Evolutionary conservation across 345 rosid genomes (phyloP).

Genomic region (Cochlearia excelsa): DNA sequence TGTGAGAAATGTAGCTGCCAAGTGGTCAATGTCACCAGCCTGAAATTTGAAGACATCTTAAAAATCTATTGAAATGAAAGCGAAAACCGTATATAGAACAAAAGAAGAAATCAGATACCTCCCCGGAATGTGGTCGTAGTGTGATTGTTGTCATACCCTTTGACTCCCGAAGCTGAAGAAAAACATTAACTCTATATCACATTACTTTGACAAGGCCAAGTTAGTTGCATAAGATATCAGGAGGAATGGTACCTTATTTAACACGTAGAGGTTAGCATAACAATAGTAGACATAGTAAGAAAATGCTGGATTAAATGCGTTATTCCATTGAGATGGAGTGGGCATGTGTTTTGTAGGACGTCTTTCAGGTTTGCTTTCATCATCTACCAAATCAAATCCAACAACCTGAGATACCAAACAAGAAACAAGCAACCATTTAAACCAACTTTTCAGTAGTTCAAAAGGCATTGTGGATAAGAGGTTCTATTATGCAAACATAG

Average conservation of each 20-base stretch:
- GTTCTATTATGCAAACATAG: neutral
- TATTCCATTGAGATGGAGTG: constrained; percentile 98
- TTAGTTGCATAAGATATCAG: constrained; percentile 7
- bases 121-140: constrained; percentile 94
- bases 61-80: constrained; percentile 4
- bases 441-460: neutral
- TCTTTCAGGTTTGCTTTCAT: constrained; percentile 99
- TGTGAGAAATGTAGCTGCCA: constrained; percentile 96
- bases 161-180: constrained; percentile 86
- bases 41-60: constrained; percentile 38
- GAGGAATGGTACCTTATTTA: constrained; percentile 70
- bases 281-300: constrained; percentile 95
- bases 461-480: constrained; percentile 1
- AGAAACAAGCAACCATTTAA: neutral
- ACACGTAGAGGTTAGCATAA: constrained; percentile 85
- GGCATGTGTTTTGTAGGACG: constrained; percentile 99
- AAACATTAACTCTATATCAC: neutral
- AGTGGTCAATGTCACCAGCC: constrained; percentile 99
- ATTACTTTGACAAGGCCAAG: constrained; percentile 12
- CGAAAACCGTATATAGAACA: neutral
- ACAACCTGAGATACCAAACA: constrained; percentile 59
- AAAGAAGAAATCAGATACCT: constrained; percentile 46
- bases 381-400: constrained; percentile 97
- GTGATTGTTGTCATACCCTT: constrained; percentile 98
- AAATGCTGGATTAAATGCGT: constrained; percentile 91